phyloP scores from a whole-genome alignment of 805 yeast species.

The Candida golubevii region DNA sequence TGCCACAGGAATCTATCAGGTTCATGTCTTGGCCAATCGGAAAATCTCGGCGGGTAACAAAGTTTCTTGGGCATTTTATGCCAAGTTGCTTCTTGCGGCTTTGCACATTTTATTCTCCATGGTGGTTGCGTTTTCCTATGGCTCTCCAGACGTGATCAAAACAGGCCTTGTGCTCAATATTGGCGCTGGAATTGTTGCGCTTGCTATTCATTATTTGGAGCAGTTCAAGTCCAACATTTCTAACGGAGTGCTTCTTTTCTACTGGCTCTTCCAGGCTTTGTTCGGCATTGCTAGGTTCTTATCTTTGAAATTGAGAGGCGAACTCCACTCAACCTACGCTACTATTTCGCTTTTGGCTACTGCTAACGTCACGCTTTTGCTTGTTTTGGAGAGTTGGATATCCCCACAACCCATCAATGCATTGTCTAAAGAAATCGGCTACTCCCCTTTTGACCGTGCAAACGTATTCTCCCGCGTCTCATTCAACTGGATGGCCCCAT shows the following conservation, averaged over 20 bases:
- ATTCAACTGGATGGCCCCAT: conserved; percentile 85
- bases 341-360: conserved; percentile 28
- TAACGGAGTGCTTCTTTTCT: conserved; percentile 62
- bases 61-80: conserved; percentile 35
- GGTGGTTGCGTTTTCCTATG: conserved; percentile 15
- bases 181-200: conserved; percentile 47
- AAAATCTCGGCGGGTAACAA: conserved; percentile 31
- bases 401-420: conserved; percentile 26
- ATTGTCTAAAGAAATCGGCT: conserved; percentile 1
- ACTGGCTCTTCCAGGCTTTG: conserved; percentile 62
- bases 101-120: conserved; percentile 38
- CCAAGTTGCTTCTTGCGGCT: conserved; percentile 37
- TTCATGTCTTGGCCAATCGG: conserved; percentile 27
- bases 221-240: conserved; percentile 63
- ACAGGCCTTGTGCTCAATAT: conserved; percentile 27
- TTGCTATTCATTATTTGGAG: conserved; percentile 65
- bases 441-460: conserved; percentile 17
- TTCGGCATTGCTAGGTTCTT: conserved; percentile 44
- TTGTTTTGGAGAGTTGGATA: conserved; percentile 40
- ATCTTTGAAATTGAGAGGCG: conserved; percentile 37
- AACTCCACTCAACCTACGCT: conserved; percentile 17
- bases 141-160: conserved; percentile 19
- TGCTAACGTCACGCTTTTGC: conserved; percentile 38
- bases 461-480: conserved; percentile 73
- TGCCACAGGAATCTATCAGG: conserved; percentile 37